Conservation (phyloP, 2,329 filamentous ascomycete genomes). For the Fusarium stilboides region DNA sequence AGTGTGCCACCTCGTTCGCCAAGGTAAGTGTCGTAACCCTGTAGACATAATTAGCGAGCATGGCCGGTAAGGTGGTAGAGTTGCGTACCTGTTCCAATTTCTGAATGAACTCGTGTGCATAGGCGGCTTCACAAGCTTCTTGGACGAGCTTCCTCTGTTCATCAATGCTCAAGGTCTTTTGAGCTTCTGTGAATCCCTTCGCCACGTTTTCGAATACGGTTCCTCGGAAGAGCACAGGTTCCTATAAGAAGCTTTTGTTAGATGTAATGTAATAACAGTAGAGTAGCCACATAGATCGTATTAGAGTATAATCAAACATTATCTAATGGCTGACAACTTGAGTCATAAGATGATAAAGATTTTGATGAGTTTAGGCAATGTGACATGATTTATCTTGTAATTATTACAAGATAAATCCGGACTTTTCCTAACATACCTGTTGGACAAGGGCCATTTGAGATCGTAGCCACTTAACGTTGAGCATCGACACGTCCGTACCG, state of each 20-base stretch:
- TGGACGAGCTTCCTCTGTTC: slow-evolving; percentile 23
- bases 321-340: no score
- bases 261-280: rapidly evolving
- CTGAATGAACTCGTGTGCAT: slow-evolving; percentile 46
- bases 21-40: slow-evolving; percentile 46
- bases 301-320: no score
- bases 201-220: slow-evolving; percentile 51
- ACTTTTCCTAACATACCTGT: slow-evolving; percentile 18
- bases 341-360: no score
- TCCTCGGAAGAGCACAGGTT: slow-evolving; percentile 47
- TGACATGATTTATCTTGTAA: no score
- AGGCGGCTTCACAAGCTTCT: slow-evolving; percentile 43
- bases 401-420: no score
- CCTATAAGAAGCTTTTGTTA: slow-evolving; percentile 10
- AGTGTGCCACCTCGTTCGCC: slow-evolving; percentile 45
- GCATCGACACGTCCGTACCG: slow-evolving; percentile 54
- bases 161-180: slow-evolving; percentile 3
- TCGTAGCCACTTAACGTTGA: slow-evolving; percentile 64
- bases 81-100: slow-evolving; percentile 28
- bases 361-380: no score
- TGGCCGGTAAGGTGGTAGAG: no score
- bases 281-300: no score
- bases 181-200: slow-evolving; percentile 41
- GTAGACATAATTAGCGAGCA: not conserved
- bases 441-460: slow-evolving; percentile 62